Evolutionary conservation across 2,329 filamentous ascomycete species (phyloP).

Genomic region (Berkeleyomyces rouxiae): DNA sequence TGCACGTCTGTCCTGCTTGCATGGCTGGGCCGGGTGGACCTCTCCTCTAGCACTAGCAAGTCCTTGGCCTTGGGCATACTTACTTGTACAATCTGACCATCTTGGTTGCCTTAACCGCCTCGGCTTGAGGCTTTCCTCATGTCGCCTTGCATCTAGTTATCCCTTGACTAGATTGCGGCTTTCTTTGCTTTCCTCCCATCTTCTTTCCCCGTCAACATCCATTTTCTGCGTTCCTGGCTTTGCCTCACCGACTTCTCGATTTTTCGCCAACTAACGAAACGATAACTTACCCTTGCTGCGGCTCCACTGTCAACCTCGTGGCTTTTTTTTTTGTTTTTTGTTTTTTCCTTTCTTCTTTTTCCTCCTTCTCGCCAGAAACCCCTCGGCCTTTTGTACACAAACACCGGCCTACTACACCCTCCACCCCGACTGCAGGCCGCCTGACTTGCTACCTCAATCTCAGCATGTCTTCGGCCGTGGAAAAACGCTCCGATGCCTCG

Average conservation of each 20-base stretch:
- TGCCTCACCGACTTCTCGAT: too few relatives aligned
- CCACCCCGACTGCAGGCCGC: not conserved
- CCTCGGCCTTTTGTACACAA: not conserved
- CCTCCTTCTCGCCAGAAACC: not conserved
- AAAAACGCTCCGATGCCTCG: not conserved
- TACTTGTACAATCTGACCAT: too few relatives aligned
- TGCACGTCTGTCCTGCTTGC: not conserved
- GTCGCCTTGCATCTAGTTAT: too few relatives aligned
- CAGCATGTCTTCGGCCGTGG: conserved; percentile 3
- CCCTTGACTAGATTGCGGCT: too few relatives aligned
- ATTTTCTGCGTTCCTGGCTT: too few relatives aligned
- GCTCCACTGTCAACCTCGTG: not conserved
- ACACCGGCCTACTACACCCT: not conserved
- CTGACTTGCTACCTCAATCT: not conserved
- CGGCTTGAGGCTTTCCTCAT: too few relatives aligned
- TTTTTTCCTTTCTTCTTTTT: not conserved
- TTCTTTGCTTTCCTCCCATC: too few relatives aligned
- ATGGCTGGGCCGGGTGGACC: not conserved
- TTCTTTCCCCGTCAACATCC: too few relatives aligned
- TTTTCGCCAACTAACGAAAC: too few relatives aligned
- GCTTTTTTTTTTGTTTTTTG: not conserved
- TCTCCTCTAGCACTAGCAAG: not conserved
- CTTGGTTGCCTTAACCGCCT: too few relatives aligned
- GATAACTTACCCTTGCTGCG: not conserved
- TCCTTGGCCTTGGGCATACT: too few relatives aligned